Percentiles rank a stretch among this genome's conserved stretches.
Evolutionary conservation across 192 early-diverging fungal species (phyloP).

Genomic region (Rhizoclosmatium sp.): DNA sequence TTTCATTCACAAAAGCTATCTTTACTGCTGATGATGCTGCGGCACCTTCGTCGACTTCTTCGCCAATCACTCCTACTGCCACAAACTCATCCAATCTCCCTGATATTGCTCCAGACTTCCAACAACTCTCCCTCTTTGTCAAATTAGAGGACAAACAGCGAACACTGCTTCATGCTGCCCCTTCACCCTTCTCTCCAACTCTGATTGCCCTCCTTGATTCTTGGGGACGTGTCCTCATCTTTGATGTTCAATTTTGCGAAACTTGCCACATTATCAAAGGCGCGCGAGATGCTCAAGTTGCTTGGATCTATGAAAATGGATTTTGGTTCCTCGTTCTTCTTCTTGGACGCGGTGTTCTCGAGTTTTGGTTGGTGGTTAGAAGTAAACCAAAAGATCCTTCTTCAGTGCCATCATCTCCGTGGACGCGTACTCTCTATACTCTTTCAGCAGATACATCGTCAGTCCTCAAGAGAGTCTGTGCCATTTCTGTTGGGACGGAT

Average conservation of each 20-base stretch:
- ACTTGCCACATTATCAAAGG: constrained; percentile 6
- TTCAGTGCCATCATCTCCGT: no score
- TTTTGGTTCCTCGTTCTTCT: background rate
- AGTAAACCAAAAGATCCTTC: background rate
- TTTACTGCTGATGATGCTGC: background rate
- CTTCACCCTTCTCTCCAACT: background rate
- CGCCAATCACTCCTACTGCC: background rate
- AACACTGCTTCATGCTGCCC: background rate
- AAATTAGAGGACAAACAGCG: background rate
- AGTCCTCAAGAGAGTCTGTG: no score
- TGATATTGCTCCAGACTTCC: background rate
- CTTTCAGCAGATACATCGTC: no score
- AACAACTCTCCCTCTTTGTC: background rate
- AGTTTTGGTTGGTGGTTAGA: background rate
- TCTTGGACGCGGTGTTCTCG: constrained; percentile 13
- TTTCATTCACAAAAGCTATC: constrained; percentile 7
- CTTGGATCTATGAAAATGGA: background rate
- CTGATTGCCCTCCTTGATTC: constrained; percentile 17
- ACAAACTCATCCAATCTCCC: background rate
- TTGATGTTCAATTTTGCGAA: constrained; percentile 2
- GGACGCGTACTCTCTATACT: no score
- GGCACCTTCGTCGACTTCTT: background rate
- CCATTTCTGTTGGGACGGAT: no score
- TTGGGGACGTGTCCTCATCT: constrained; percentile 19
- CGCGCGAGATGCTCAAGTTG: constrained; percentile 9